These are phyloP conservation scores for Pterula multifida DNA, from an alignment of 1,284 basidiomycete genomes.

Conservation along the genomic window DNA sequence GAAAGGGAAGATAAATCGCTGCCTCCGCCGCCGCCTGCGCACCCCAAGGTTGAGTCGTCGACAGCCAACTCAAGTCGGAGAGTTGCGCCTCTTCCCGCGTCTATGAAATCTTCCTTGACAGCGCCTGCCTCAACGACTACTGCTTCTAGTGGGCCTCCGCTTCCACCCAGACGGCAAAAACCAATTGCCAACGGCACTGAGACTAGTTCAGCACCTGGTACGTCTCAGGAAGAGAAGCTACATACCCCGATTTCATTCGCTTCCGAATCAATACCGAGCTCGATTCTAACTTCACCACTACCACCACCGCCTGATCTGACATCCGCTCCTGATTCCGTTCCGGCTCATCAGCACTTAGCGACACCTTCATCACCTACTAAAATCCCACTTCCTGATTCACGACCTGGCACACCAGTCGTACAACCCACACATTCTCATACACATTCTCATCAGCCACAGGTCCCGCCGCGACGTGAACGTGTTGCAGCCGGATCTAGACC, in stretches of 20 bases:
- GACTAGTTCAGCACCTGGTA: not conserved
- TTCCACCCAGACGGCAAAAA: constrained; percentile 21
- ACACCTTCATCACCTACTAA: constrained; percentile 3
- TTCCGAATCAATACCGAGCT: not conserved
- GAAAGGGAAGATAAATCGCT: constrained; percentile 13
- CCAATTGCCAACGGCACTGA: constrained; percentile 1
- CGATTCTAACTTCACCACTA: not conserved
- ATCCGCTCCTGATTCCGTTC: not conserved
- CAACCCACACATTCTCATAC: constrained; percentile 18
- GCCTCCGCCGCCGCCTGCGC: not conserved
- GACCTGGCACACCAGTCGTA: constrained; percentile 8
- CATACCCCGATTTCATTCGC: not conserved
- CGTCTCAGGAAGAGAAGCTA: not conserved
- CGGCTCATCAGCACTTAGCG: constrained; percentile 8
- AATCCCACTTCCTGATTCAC: constrained; percentile 5
- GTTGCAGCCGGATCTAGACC: constrained; percentile 3
- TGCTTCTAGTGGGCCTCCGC: constrained; percentile 11
- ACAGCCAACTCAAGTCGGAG: not conserved
- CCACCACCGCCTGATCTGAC: not conserved
- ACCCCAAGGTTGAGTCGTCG: not conserved
- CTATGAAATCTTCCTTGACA: not conserved
- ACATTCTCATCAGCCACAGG: constrained; percentile 33
- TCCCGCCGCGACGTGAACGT: not conserved
- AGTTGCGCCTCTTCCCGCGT: not conserved
- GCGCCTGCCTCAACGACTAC: constrained; percentile 3